Conservation (phyloP, 768 basidiomycete species). For the Collybiopsis confluens region DNA sequence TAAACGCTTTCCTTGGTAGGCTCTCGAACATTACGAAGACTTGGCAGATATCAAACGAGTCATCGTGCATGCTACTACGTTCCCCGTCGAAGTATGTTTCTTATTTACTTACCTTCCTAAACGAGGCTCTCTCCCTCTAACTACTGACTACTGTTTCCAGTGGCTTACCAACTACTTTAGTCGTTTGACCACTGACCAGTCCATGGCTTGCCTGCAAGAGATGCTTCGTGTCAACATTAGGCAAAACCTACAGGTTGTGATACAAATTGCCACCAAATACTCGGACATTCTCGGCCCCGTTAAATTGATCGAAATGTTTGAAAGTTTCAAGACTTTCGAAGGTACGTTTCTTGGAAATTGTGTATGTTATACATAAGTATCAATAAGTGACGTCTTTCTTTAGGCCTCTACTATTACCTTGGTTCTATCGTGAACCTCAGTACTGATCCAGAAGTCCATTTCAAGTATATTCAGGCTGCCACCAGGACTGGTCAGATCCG, state of each 20-base stretch:
- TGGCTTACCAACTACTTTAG: slow-evolving; percentile 99
- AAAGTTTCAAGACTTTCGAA: slow-evolving; percentile 96
- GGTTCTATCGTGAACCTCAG: slow-evolving; percentile 97
- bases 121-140: neutral
- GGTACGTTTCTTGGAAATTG: too few species aligned
- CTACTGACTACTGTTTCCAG: too few species aligned
- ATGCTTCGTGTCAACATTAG: slow-evolving; percentile 97
- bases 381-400: too few species aligned
- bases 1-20: slow-evolving; percentile 44
- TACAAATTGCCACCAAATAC: slow-evolving; percentile 98
- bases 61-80: slow-evolving; percentile 84
- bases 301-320: slow-evolving; percentile 98
- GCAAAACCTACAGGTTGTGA: slow-evolving; percentile 93
- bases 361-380: too few species aligned
- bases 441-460: slow-evolving; percentile 95
- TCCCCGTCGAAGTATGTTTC: slow-evolving; percentile 72
- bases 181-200: slow-evolving; percentile 94
- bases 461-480: slow-evolving; percentile 99
- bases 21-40: slow-evolving; percentile 97
- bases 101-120: slow-evolving; percentile 6
- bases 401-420: slow-evolving; percentile 96
- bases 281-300: slow-evolving; percentile 96
- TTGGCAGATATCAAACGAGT: slow-evolving; percentile 98
- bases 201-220: slow-evolving; percentile 93
- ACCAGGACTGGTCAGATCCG: slow-evolving; percentile 97